Evolutionary conservation across 2,329 filamentous ascomycete genomes (phyloP).

Genomic region (Colletotrichum paranaense): DNA sequence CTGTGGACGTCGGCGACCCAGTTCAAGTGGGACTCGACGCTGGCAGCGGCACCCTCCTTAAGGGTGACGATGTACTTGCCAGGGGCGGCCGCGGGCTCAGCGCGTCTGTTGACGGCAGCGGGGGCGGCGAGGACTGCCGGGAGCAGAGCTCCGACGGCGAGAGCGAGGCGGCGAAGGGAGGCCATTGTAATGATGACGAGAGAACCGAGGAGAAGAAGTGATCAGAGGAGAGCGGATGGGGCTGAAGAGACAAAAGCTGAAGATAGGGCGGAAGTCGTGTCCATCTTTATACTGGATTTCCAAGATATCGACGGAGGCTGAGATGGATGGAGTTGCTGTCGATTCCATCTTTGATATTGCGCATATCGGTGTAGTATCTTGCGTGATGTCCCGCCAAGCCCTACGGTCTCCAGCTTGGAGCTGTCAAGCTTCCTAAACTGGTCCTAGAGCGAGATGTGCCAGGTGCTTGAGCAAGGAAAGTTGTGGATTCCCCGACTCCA

Average conservation of each 20-base stretch:
- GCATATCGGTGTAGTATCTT: constrained; percentile 29
- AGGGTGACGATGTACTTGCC: constrained; percentile 60
- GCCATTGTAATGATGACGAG: constrained; percentile 39
- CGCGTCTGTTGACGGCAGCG: constrained; percentile 41
- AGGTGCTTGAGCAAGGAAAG: constrained; percentile 15
- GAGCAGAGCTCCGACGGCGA: constrained; percentile 46
- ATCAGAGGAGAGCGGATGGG: constrained; percentile 7
- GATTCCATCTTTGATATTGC: not conserved
- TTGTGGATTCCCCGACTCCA: not conserved
- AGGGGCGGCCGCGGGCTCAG: constrained; percentile 46
- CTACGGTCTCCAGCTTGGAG: constrained; percentile 7
- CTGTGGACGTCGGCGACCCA: constrained; percentile 45
- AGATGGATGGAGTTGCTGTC: not conserved
- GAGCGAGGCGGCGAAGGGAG: constrained; percentile 44
- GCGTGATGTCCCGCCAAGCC: constrained; percentile 32
- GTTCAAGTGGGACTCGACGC: constrained; percentile 42
- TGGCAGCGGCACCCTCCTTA: constrained; percentile 45
- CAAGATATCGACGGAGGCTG: not conserved
- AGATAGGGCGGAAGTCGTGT: not conserved
- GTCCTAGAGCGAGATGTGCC: constrained; percentile 4
- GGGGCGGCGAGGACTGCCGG: constrained; percentile 40
- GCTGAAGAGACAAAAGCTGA: constrained; percentile 7
- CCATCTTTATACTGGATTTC: constrained; percentile 24
- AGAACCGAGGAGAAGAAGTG: not conserved
- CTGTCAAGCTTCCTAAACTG: constrained; percentile 33